phyloP scores from a whole-genome alignment of 768 basidiomycete species.

The Leucocoprinus leucothites region DNA sequence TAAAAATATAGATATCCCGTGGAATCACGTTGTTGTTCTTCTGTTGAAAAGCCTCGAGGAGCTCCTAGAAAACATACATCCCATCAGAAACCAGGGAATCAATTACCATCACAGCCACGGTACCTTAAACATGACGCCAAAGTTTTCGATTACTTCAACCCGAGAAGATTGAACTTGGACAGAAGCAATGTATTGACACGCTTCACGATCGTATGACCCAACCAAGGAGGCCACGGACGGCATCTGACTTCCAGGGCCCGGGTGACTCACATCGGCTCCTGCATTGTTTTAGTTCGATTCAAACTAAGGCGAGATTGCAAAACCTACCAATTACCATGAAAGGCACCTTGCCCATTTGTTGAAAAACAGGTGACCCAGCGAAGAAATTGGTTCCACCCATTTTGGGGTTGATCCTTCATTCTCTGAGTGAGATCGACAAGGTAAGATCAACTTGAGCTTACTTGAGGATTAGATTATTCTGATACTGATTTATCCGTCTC shows the following conservation, averaged over 20 bases:
- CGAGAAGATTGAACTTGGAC: slow-evolving; percentile 44
- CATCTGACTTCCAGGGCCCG: slow-evolving; percentile 45
- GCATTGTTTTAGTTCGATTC: neutral
- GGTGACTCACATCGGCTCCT: slow-evolving; percentile 67
- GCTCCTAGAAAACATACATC: slow-evolving; percentile 10
- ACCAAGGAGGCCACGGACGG: slow-evolving; percentile 64
- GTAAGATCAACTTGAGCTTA: slow-evolving; percentile 18
- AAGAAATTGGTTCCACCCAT: slow-evolving; percentile 48
- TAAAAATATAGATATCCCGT: slow-evolving; percentile 40
- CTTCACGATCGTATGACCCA: slow-evolving; percentile 44
- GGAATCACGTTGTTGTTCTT: slow-evolving; percentile 14
- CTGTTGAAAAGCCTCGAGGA: slow-evolving; percentile 19
- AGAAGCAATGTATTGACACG: slow-evolving; percentile 42
- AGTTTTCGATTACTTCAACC: slow-evolving; percentile 41
- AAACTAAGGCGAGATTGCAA: neutral
- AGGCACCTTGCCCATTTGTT: slow-evolving; percentile 18
- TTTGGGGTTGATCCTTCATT: slow-evolving; percentile 47
- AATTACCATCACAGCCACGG: no score
- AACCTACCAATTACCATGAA: slow-evolving; percentile 40
- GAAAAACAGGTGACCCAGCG: slow-evolving; percentile 21
- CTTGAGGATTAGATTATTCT: slow-evolving; percentile 57
- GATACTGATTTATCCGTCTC: slow-evolving; percentile 43
- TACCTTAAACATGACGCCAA: slow-evolving; percentile 37
- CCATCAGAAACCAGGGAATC: no score
- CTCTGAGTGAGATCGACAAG: neutral